Evolutionary conservation across 2,329 filamentous ascomycete species (phyloP), one percentile per base, ranked within the genome.

Genomic region (Penicillium sp.): DNA sequence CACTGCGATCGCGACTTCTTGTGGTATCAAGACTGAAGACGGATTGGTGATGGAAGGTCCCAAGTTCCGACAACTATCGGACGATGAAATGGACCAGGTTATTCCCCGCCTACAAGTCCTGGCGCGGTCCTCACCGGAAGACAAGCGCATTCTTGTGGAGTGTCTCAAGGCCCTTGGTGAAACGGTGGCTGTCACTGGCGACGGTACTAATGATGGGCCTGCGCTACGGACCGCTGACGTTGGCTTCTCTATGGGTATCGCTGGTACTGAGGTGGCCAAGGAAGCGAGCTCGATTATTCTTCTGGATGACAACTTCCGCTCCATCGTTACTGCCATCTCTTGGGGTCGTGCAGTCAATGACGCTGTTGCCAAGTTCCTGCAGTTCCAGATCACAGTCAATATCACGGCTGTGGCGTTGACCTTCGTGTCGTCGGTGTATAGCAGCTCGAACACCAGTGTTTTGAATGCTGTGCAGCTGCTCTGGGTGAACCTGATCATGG

Each of bases 401-500:
- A 84, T 96, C 57, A 95, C 91, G 3, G 91, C 91, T 32, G 90
- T 95, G 40, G 70, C 87, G 15, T 78, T 95, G 47, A 93, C 91
- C 0, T 95, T 96, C 63, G 84, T 95, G 51, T 90, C 89, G 10
- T 87, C 90, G 28, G 87, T 95, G 8, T 82, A 86, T 27, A 90
- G 80, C 67, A 65, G 67, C 0, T 72, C 82, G 1, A 86, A 92
- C 66, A 68, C 76, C 42, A 89, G 89, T 42, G 90, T 95, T 24
- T 75, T 96, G 48, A 93, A 83, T 2, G 90, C 90, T 9, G 90
- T 95, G 24, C 91, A 96, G 71, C 81, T 96, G 60, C 83, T 96
- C 27, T 96, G 91, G 91, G 89, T 96, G 63, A 96, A 95, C 64
- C 77, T 96, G 61, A 96, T 96, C 73, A 96, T 95, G 91, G 91